A percentile compares a stretch with the other conserved stretches of the same genome.
Evolutionary conservation across 306 rosid genomes (phyloP).

Genomic region (Cucumis melo): DNA sequence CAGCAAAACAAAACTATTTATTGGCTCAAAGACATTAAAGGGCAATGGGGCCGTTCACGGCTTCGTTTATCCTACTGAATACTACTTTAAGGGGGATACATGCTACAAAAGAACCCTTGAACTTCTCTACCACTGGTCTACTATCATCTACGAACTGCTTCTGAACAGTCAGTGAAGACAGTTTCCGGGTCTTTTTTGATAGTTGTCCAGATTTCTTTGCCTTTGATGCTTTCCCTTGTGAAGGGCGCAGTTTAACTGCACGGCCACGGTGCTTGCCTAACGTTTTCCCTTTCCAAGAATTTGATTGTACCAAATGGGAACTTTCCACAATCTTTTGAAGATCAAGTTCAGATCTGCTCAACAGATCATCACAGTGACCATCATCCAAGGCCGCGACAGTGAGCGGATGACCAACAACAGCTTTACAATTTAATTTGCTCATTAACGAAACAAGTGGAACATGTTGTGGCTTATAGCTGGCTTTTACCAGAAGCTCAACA

Average conservation of each 20-base stretch:
- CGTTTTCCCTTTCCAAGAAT: slow-evolving; percentile 17
- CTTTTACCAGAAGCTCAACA: slow-evolving; percentile 59
- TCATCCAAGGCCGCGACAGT: slow-evolving; percentile 55
- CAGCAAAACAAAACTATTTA: slow-evolving; percentile 14
- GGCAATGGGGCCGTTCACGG: slow-evolving; percentile 53
- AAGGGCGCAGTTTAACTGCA: slow-evolving; percentile 8
- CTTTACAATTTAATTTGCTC: slow-evolving; percentile 79
- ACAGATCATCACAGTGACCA: slow-evolving; percentile 35
- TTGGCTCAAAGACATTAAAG: slow-evolving; percentile 19
- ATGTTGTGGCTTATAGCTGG: slow-evolving; percentile 66
- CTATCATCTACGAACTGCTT: slow-evolving; percentile 45
- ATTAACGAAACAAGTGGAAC: slow-evolving; percentile 85
- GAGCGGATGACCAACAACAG: slow-evolving; percentile 87
- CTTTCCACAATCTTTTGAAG: slow-evolving; percentile 23
- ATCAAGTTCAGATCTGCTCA: slow-evolving; percentile 20
- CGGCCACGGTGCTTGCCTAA: slow-evolving; percentile 22
- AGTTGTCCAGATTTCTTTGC: slow-evolving; percentile 49
- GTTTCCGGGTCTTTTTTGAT: slow-evolving; percentile 63
- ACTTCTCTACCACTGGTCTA: slow-evolving; percentile 43
- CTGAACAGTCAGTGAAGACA: slow-evolving; percentile 66
- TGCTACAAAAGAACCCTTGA: slow-evolving; percentile 56
- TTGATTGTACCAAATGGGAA: slow-evolving; percentile 16
- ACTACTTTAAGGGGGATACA: slow-evolving; percentile 78
- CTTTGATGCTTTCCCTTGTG: slow-evolving; percentile 34
- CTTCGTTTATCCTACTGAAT: slow-evolving; percentile 83